A percentile compares a stretch with the other conserved stretches of the same genome.
Conservation (phyloP, 768 basidiomycete genomes). For the Mrakia blollopis region DNA sequence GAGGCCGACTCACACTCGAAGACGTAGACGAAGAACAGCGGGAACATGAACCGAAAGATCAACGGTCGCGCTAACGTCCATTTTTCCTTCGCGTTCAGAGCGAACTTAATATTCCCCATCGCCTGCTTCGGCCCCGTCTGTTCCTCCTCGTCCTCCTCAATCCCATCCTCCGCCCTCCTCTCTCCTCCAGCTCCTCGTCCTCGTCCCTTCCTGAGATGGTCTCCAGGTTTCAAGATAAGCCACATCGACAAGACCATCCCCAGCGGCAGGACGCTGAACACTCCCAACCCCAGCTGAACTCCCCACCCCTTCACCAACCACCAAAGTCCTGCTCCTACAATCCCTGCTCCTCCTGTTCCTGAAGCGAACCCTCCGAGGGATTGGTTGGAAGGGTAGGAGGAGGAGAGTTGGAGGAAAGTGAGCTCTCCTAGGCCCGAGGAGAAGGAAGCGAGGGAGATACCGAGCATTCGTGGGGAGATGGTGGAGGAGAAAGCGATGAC, state of each 20-base stretch:
- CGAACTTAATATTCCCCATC: conserved; percentile 44
- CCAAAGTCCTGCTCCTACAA: conserved; percentile 89
- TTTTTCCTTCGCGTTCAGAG: conserved; percentile 67
- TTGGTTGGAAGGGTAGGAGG: conserved; percentile 38
- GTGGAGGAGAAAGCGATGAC: conserved; percentile 68
- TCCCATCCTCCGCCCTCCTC: neutral
- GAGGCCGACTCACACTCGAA: conserved; percentile 58
- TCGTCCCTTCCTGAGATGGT: neutral
- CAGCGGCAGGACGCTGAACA: conserved; percentile 44
- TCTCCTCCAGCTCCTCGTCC: neutral
- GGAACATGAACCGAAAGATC: conserved; percentile 66
- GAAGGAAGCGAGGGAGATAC: conserved; percentile 77
- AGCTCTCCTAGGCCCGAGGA: conserved; percentile 90
- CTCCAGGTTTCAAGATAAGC: neutral
- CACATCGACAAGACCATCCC: conserved; percentile 23
- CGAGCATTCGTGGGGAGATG: conserved; percentile 65
- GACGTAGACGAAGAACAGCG: conserved; percentile 61
- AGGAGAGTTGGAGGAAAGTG: conserved; percentile 86
- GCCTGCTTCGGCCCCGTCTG: neutral
- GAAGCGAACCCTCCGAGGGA: conserved; percentile 87
- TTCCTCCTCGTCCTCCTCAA: conserved; percentile 46
- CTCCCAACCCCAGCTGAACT: conserved; percentile 71
- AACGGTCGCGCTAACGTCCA: conserved; percentile 74
- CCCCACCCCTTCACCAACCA: conserved; percentile 85
- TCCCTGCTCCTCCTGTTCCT: conserved; percentile 85